phyloP scores from a whole-genome alignment of 805 yeast species.

The Spathaspora passalidarum region DNA sequence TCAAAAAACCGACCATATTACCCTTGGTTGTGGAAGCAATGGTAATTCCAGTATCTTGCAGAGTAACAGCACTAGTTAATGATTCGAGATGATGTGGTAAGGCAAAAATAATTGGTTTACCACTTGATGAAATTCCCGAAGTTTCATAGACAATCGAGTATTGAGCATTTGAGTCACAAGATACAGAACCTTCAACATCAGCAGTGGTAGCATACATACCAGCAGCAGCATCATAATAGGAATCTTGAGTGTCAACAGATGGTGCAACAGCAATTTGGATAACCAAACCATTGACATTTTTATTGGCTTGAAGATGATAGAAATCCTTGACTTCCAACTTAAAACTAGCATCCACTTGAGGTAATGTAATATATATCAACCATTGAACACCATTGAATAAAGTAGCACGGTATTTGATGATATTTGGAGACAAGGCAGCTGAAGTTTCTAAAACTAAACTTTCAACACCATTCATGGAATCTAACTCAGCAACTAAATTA shows the following conservation, averaged over 20 bases:
- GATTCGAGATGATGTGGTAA: slow-evolving; percentile 52
- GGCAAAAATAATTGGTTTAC: slow-evolving; percentile 47
- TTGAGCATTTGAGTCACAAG: slow-evolving; percentile 43
- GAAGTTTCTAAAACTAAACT: slow-evolving; percentile 22
- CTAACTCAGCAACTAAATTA: slow-evolving; percentile 45
- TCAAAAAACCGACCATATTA: slow-evolving; percentile 43
- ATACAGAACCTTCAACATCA: slow-evolving; percentile 42
- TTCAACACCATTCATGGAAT: slow-evolving; percentile 15
- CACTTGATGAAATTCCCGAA: slow-evolving; percentile 47
- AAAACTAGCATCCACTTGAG: slow-evolving; percentile 25
- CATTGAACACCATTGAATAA: slow-evolving; percentile 59
- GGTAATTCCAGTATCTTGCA: slow-evolving; percentile 37
- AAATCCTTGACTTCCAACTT: slow-evolving; percentile 28
- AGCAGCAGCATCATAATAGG: slow-evolving; percentile 60
- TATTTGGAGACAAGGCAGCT: slow-evolving; percentile 31
- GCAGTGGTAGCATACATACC: slow-evolving; percentile 62
- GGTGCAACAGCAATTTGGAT: slow-evolving; percentile 38
- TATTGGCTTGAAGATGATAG: slow-evolving; percentile 41
- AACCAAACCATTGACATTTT: slow-evolving; percentile 44
- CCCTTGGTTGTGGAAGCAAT: slow-evolving; percentile 52
- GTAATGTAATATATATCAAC: slow-evolving; percentile 61
- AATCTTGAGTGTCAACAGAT: slow-evolving; percentile 22
- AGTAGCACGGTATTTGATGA: slow-evolving; percentile 52
- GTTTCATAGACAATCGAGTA: slow-evolving; percentile 50
- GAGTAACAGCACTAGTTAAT: slow-evolving; percentile 23